Evolutionary conservation across 1,284 basidiomycete species (phyloP), one percentile per base, ranked within the genome.

Genomic region (Trichosporon ovoides): DNA sequence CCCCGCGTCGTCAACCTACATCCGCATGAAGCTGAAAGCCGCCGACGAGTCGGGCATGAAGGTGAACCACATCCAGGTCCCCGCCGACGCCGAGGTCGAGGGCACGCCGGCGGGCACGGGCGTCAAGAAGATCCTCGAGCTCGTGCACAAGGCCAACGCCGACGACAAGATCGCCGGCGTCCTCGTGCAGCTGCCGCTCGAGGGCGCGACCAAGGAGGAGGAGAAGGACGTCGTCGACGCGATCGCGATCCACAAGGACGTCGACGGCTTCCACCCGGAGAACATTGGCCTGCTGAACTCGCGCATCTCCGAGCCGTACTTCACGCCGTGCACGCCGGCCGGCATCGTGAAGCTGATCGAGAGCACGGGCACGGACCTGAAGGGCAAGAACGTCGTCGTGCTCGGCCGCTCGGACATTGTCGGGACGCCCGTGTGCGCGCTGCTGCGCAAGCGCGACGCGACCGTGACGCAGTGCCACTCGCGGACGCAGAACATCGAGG

Each of bases 391-490:
- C 70, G 88, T 90, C 16, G 93, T 97, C 58, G 92, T 99, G 20
- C 86, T 99, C 56, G 96, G 96, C 59, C 87, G 96, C 65, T 94
- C 90, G 73, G 96, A 99, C 76, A 98, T 98, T 69, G 96, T 98
- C 62, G 96, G 96, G 58, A 96, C 87, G 70, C 96, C 96, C 35
- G 93, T 98, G 57, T 86, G 87, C 34, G 87, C 90, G 31, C 86
- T 99, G 81, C 83, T 99, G 56, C 84, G 92, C 68, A 88, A 87
- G 75, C 84, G 84, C 63, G 89, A 98, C 74, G 94, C 94, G 31
- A 99, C 96, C 35, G 93, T 98, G 65, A 98, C 94, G 28, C 95
- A 98, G 77, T 96, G 94, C 74, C 96, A 99, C 79, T 93, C 91
- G 67, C 83, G 85, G 54, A 96, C 94, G 52, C 83, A 84, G 74